A percentile compares a stretch with the other conserved stretches of the same genome.
Conservation (phyloP, 1,139 yeast species). For the Saccharomyces hybrid region DNA sequence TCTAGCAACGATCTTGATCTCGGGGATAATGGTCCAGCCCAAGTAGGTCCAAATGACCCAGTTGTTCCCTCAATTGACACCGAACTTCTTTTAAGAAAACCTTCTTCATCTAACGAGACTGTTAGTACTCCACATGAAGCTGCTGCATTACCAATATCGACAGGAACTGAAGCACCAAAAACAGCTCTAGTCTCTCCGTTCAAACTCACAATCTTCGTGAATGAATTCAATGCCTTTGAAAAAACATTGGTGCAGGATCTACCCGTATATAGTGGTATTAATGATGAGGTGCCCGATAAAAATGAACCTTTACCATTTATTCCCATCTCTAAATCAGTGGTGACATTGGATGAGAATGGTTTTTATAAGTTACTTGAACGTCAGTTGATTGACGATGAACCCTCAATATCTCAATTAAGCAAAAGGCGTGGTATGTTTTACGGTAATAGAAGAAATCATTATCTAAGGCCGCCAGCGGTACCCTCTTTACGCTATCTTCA, state of each 20-base stretch:
- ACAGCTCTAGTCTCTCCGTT: conserved; percentile 38
- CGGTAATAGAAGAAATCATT: conserved; percentile 50
- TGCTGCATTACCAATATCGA: not conserved
- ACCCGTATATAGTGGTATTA: conserved; percentile 45
- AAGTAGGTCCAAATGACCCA: not conserved
- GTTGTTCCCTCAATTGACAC: not conserved
- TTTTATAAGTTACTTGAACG: conserved; percentile 57
- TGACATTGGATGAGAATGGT: conserved; percentile 55
- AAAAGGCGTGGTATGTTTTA: conserved; percentile 33
- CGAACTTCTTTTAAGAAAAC: not conserved
- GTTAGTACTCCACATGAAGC: not conserved
- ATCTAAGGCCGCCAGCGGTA: conserved; percentile 77
- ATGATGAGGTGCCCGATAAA: conserved; percentile 24
- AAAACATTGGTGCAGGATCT: conserved; percentile 47
- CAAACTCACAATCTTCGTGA: conserved; percentile 46
- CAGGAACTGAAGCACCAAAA: conserved; percentile 1
- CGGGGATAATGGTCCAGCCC: not conserved
- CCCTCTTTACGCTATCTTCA: conserved; percentile 75
- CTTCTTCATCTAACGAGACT: not conserved
- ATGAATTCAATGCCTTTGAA: conserved; percentile 48
- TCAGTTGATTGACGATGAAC: conserved; percentile 39
- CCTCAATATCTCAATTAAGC: conserved; percentile 29
- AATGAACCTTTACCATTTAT: conserved; percentile 33
- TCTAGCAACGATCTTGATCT: not conserved
- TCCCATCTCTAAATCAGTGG: conserved; percentile 55